Base-by-base conservation (phyloP, 108 stramenopile species). In the Asterionellopsis glacialis region DNA sequence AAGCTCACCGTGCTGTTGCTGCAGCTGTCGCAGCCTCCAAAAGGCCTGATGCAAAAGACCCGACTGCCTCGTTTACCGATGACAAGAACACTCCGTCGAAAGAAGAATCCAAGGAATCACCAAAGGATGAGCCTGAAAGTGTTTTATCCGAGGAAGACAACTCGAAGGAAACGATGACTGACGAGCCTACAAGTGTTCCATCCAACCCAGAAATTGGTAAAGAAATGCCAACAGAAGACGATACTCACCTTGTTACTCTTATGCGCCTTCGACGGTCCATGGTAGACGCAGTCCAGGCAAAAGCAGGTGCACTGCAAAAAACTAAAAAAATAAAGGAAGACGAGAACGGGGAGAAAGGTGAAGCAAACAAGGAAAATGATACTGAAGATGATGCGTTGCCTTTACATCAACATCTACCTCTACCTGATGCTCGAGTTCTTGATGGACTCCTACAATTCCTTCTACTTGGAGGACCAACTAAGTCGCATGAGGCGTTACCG, bases 1-100 rank as follows among this genome's bases (percentile, higher is more conserved):
- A 87, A 67, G 79, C 84, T n/a, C 82, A 81, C 18, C 82, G 77
- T 33, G 84, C 84, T 22, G 85, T 91, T 50, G 85, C 90, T 51
- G 84, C 90, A 48, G 90, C 84, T 39, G 76, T 87, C 16, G 82
- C 84, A 7, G 79, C 85, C 0, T 60, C 71, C 5, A 74, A 66
- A 55, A 61, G 65, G 19, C 53, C 68, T 39, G 73, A 60, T 55
- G 62, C 51, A 21, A 58, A 55, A 24, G 63, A 57, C 47, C 26
- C 41, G 5, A 70, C 68, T 23, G 27, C 55, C 12, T 22, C 25
- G 23, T 51, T 1, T 64, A 76, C 51, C 56, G 53, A n/a, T 33
- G 5, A 33, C 2, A 33, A 33, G 5, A 33, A 33, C 33, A 33
- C 33, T 33, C 5, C 7, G 2, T 33, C 33, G 2, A 33, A 33